Evolutionary conservation across 768 basidiomycete genomes (phyloP), one percentile per base, ranked within the genome.

Genomic region (Podaxis sp.): DNA sequence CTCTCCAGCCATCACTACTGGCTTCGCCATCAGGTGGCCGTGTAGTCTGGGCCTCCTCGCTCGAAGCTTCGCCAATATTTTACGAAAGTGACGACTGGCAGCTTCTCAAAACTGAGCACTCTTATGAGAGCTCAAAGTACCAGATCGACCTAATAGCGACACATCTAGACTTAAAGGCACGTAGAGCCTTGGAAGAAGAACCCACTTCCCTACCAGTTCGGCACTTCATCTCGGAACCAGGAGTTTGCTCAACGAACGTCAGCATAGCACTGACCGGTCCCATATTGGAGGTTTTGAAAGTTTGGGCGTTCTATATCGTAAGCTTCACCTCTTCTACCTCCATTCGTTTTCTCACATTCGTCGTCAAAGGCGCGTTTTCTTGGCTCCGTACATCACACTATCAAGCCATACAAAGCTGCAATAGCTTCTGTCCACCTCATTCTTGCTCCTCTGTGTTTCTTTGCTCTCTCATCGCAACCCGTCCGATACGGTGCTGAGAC

Each of bases 41-140:
- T 36, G 83, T 93, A 4, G 71, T 93, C 13, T 95, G 93, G 93
- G 85, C 84, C 61, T 89, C 91, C 4, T 93, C 91, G 5, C 67
- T 88, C 5, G 87, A 88, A 71, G 81, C 86, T 0, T 75, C 73
- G 5, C 79, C 85, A 0, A 64, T 71, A 16, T 81, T 72, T 62
- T 90, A 85, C 63, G 79, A 87, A 58, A 68, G 77, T 0, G 77
- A 82, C 28, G 92, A 95, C 71, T 88, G 86, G 85, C 92, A 94
- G 67, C 77, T 89, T 40, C 72, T 79, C 47, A 76, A 81, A 50
- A 84, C 86, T 6, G 69, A 72, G 18, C 79, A 83, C 60, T 83
- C 90, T 0, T 95, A 93, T 67, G 82, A 90, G 66, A 77, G 74
- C 40, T 78, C 83, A 10, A 94, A 94, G 71, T 92, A 89, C 67